Evolutionary conservation across 768 basidiomycete genomes (phyloP).

Genomic region (Auricularia sp.): DNA sequence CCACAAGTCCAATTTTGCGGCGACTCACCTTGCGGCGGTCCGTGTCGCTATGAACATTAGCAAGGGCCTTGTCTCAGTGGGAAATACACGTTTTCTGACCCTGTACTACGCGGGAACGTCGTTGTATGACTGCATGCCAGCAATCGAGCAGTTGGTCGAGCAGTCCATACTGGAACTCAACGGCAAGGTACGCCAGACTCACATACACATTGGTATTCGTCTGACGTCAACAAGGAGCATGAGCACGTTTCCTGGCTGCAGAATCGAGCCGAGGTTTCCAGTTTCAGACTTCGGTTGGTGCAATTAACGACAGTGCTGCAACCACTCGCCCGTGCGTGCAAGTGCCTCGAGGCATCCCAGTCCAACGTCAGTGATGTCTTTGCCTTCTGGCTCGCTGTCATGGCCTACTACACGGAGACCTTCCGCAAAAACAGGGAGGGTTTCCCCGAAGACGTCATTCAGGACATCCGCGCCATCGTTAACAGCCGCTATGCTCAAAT

Average conservation of each 20-base stretch:
- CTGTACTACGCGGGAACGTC: not conserved
- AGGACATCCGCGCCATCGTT: conserved; percentile 19
- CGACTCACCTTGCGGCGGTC: not conserved
- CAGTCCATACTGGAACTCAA: not conserved
- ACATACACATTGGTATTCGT: not conserved
- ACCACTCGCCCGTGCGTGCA: conserved; percentile 18
- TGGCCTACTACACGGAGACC: conserved; percentile 14
- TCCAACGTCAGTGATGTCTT: conserved; percentile 23
- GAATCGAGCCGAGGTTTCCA: not conserved
- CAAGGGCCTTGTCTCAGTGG: not conserved
- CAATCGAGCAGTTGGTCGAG: not conserved
- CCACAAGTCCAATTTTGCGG: not conserved
- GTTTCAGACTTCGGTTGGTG: not conserved
- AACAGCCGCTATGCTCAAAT: conserved; percentile 20
- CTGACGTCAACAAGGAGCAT: not conserved
- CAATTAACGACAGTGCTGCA: conserved; percentile 6
- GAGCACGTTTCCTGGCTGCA: not conserved
- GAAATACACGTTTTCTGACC: not conserved
- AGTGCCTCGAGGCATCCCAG: conserved; percentile 23
- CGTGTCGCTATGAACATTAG: not conserved
- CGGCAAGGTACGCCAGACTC: not conserved
- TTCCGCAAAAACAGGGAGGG: not conserved
- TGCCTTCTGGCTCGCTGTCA: conserved; percentile 26
- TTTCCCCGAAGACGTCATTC: not conserved
- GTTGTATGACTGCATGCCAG: not conserved